A percentile compares a stretch with the other conserved stretches of the same genome.
phyloP scores from a whole-genome alignment of 2,329 filamentous ascomycete genomes.

The Botrytis squamosa region DNA sequence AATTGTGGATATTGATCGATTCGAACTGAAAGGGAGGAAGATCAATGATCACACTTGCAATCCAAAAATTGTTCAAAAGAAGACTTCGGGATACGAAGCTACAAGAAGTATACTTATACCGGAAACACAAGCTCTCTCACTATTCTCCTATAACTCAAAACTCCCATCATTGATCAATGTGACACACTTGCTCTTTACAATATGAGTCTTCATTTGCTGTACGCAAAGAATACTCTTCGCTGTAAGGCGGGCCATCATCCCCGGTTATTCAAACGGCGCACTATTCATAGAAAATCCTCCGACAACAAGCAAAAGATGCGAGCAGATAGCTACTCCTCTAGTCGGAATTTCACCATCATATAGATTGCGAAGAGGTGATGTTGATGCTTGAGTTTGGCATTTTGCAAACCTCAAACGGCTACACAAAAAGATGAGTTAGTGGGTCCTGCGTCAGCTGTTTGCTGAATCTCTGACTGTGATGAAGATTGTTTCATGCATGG shows the following conservation, averaged over 20 bases:
- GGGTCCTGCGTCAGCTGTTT: constrained; percentile 10
- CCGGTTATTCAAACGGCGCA: constrained; percentile 15
- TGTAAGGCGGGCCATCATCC: constrained; percentile 19
- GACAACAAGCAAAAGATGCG: constrained; percentile 11
- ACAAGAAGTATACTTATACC: constrained; percentile 5
- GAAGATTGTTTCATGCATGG: constrained; percentile 18
- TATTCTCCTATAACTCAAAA: background rate
- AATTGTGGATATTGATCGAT: background rate
- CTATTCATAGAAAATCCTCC: constrained; percentile 5
- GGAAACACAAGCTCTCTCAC: constrained; percentile 12
- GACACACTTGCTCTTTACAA: background rate
- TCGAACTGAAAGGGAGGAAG: constrained; percentile 14
- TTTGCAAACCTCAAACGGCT: constrained; percentile 18
- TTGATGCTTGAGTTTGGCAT: constrained; percentile 11
- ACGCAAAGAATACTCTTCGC: constrained; percentile 17
- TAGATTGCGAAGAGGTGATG: background rate
- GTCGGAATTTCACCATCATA: background rate
- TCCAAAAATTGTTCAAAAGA: background rate
- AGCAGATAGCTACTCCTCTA: background rate
- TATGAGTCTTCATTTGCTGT: constrained; percentile 22
- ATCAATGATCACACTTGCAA: constrained; percentile 8
- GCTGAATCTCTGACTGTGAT: constrained; percentile 7
- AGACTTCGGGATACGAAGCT: constrained; percentile 1
- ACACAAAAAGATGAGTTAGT: constrained; percentile 12
- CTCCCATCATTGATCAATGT: constrained; percentile 42